These are phyloP conservation scores for Panicum virgatum DNA, from an alignment of 202 grass and related monocot genomes.

Conservation along the genomic window DNA sequence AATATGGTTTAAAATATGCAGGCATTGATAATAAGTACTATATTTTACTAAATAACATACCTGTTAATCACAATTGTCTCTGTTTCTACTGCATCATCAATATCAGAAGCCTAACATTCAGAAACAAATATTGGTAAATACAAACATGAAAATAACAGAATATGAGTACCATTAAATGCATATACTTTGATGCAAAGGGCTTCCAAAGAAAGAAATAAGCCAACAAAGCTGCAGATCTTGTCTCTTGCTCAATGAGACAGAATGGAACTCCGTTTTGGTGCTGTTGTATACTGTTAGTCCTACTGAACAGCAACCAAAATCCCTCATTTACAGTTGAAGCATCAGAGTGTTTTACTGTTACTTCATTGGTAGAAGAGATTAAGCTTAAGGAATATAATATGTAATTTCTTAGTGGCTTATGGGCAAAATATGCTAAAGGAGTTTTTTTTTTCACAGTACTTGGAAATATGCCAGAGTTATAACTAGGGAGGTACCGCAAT, in stretches of 20 bases:
- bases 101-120: slow-evolving; percentile 49
- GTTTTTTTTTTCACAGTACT: background rate
- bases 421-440: background rate
- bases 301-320: background rate
- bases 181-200: slow-evolving; percentile 19
- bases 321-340: slow-evolving; percentile 1
- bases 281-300: background rate
- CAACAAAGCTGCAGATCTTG: background rate
- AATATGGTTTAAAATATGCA: slow-evolving; percentile 40
- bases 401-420: background rate
- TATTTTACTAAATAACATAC: slow-evolving; percentile 38
- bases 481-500: background rate
- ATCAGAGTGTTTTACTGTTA: background rate
- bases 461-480: background rate
- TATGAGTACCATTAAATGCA: background rate
- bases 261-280: slow-evolving; percentile 11
- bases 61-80: slow-evolving; percentile 58
- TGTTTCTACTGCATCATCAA: slow-evolving; percentile 50
- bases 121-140: slow-evolving; percentile 10
- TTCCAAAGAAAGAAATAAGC: slow-evolving; percentile 8
- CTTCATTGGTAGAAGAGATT: background rate
- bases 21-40: slow-evolving; percentile 4
- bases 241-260: background rate
- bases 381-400: background rate
- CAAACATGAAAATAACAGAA: slow-evolving; percentile 24